A percentile compares a stretch with the other conserved stretches of the same genome.
Evolutionary conservation across 257 asterid species (phyloP).

Genomic region (Ophiorrhiza pumila): DNA sequence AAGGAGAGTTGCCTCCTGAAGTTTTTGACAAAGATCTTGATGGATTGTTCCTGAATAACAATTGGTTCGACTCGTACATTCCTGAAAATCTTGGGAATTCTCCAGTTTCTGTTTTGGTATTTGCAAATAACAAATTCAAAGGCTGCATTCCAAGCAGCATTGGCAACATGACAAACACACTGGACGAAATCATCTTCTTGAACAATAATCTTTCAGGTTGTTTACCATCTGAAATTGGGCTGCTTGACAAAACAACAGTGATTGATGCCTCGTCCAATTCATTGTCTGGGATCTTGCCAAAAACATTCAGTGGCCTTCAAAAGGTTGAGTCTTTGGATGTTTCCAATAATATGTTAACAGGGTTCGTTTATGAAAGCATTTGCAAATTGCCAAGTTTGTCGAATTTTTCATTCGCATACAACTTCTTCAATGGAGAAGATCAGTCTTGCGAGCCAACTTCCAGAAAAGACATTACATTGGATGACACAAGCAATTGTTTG

Average conservation of each 20-base stretch:
- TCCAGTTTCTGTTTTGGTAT: constrained; percentile 32
- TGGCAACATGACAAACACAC: constrained; percentile 32
- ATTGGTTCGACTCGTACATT: constrained; percentile 22
- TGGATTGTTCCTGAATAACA: constrained; percentile 35
- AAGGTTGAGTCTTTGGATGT: constrained; percentile 27
- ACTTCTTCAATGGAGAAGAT: constrained; percentile 30
- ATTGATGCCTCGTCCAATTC: constrained; percentile 25
- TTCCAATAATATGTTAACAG: constrained; percentile 27
- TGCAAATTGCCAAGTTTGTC: constrained; percentile 27
- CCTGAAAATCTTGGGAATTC: constrained; percentile 38
- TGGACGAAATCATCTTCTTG: constrained; percentile 27
- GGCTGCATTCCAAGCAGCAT: constrained; percentile 39
- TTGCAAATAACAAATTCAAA: constrained; percentile 32
- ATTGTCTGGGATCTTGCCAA: constrained; percentile 29
- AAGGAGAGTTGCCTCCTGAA: constrained; percentile 28
- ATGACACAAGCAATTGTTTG: constrained; percentile 34
- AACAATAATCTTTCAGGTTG: constrained; percentile 31
- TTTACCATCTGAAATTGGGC: constrained; percentile 32
- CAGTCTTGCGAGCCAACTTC: constrained; percentile 15
- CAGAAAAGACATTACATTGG: constrained; percentile 8
- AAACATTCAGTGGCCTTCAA: constrained; percentile 20
- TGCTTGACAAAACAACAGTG: constrained; percentile 1
- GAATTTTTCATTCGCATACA: constrained; percentile 22
- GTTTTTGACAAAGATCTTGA: constrained; percentile 32
- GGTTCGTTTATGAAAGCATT: constrained; percentile 26